phyloP scores from a whole-genome alignment of 2,329 filamentous ascomycete genomes.

The Pseudogymnoascus sp. region DNA sequence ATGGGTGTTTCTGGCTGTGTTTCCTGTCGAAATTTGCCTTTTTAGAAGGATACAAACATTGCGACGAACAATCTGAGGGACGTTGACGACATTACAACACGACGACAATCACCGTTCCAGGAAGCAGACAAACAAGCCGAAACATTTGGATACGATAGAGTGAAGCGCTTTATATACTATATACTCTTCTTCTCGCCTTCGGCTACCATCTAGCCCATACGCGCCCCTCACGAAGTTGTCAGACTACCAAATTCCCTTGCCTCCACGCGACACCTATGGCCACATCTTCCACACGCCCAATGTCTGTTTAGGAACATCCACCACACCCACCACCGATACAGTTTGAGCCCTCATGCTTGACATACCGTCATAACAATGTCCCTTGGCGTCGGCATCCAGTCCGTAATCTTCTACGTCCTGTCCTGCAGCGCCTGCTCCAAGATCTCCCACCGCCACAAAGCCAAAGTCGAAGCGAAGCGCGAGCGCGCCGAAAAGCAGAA shows the following conservation, averaged over 20 bases:
- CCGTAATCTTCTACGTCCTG: constrained; percentile 67
- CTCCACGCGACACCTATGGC: background rate
- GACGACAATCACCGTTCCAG: background rate
- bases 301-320: background rate
- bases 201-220: background rate
- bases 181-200: background rate
- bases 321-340: background rate
- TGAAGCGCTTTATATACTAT: background rate
- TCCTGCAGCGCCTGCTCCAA: constrained; percentile 73
- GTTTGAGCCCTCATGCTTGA: background rate
- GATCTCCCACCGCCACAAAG: constrained; percentile 58
- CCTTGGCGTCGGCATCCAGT: constrained; percentile 56
- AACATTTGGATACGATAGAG: background rate
- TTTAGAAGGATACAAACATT: background rate
- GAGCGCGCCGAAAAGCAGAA: constrained; percentile 57
- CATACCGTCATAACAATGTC: constrained; percentile 33
- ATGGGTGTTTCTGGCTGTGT: background rate
- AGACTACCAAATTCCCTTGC: background rate
- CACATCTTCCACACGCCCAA: background rate
- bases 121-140: background rate
- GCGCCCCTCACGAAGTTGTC: background rate
- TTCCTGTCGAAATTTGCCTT: background rate
- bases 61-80: background rate
- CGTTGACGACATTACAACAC: background rate
- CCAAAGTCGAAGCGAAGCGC: constrained; percentile 60